These are phyloP conservation scores for Ganoderma lingzhi DNA, from an alignment of 1,284 basidiomycete species.

Conservation along the genomic window DNA sequence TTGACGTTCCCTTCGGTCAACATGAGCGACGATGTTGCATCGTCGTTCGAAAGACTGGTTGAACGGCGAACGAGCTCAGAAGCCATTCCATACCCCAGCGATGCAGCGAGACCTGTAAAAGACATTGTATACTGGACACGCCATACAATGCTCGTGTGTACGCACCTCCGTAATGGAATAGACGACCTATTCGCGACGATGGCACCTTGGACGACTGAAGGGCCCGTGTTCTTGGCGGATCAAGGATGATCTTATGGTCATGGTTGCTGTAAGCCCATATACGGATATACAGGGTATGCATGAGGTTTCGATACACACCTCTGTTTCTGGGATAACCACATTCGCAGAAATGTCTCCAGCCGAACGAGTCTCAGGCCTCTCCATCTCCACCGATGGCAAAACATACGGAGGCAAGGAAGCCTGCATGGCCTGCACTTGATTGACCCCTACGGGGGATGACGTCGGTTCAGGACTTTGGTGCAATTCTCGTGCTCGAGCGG, in stretches of 20 bases:
- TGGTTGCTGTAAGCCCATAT: background rate
- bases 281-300: background rate
- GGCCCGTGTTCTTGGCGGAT: slow-evolving; percentile 46
- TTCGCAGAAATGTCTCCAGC: slow-evolving; percentile 17
- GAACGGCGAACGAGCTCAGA: slow-evolving; percentile 49
- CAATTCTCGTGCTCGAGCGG: background rate
- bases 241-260: slow-evolving; percentile 8
- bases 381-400: background rate
- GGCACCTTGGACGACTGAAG: slow-evolving; percentile 86
- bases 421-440: background rate
- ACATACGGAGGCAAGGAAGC: background rate
- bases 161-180: slow-evolving; percentile 93
- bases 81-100: slow-evolving; percentile 76
- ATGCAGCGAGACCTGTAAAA: slow-evolving; percentile 70
- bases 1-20: slow-evolving; percentile 92
- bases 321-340: slow-evolving; percentile 17
- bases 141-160: slow-evolving; percentile 8
- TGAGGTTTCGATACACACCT: slow-evolving; percentile 8
- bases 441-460: background rate
- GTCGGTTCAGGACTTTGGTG: background rate
- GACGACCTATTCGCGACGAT: slow-evolving; percentile 84
- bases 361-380: background rate
- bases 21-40: slow-evolving; percentile 64
- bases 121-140: background rate
- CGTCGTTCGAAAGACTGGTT: slow-evolving; percentile 34